Base-by-base conservation (phyloP, 495 filamentous ascomycete genomes). In the Penicillium dipodomyicola region DNA sequence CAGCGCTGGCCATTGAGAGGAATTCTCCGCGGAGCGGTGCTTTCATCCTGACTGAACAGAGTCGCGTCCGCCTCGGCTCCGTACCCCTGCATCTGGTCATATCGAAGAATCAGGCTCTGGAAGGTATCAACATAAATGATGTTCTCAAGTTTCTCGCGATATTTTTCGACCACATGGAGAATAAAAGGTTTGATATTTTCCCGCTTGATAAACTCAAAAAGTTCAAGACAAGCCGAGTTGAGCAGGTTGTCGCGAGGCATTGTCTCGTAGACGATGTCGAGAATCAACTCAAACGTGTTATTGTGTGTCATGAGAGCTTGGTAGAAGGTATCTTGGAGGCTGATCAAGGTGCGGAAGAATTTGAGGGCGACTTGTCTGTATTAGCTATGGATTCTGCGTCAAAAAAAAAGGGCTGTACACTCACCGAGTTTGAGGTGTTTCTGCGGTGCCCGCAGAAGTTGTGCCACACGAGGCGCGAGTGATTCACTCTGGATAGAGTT, bases 181-280 rank as follows among this genome's bases (percentile, higher is more conserved):
- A 96, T 87, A 37, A 96, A 75, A 6, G 86, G 81, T 67, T 91
- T 94, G 61, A 93, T 81, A 60, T 87, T 88, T 68, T 96, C 90
- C 65, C 86, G 85, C 67, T 86, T 91, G 61, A 98, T 91, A 61
- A 87, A 91, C 61, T 92, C 91, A 60, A 98, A 98, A 33, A 98
- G 83, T 66, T 98, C 94, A 14, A 97, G 79, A 71, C 91, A 96
- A n/a, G 92, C 93, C 14, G 92, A 96, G 65, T 94, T 94, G 32
- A 98, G 82, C 4, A 97, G 80, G 65, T 97, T 98, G 70, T 98
- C 92, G n/a, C 90, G 86, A 2, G 91, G 91, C 85, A 97, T 92
- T 3, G 94, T 96, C 62, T 90, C 84, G 58, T 87, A 82, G 11
- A 98, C 84, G 29, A 97, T 87, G 60, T 95, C 84, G 25, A 98